Evolutionary conservation across 23 red algal genomes (phyloP), one percentile per base, ranked within the genome.

Genomic region (Gracilaria vermiculophylla): DNA sequence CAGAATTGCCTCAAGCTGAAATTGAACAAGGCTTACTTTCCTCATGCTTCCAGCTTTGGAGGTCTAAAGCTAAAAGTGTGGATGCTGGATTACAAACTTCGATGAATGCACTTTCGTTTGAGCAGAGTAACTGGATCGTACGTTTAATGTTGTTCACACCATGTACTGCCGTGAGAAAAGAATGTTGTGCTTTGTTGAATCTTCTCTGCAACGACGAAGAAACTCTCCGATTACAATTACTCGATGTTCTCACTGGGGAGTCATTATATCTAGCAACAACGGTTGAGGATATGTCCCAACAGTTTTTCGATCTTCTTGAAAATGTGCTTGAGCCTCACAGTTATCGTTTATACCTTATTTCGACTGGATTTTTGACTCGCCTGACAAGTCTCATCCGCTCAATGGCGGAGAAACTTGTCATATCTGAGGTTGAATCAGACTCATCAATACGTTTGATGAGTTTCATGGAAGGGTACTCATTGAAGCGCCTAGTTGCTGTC

Each of bases 261-360:
- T 37, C 88, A 31, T 47, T 92, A 47, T 41, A 58, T 62, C 55
- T 83, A 15, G 78, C 57, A 19, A 77, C 80, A 39, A 76, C 65
- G 33, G 88, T 83, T 4, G 78, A 64, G 1, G 88, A 92, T 20
- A 57, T 71, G 36, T 92, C 88, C 29, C 54, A 76, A 53, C 75
- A 92, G 43, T 83, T 92, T 12, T 92, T 92, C 54, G 88, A 92
- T 44, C 77, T 92, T 29, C 66, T 92, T 4, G 80, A 74, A 60
- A 72, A 51, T 28, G 44, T 77, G 23, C 64, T 92, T 32, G 45
- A 77, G 29, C 54, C 88, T 19, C 41, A 62, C 45, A 82, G 53
- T 74, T 77, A 83, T 58, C 64, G 78, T 27, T 78, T 75, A 11
- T 92, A 92, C 39, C 62, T 92, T 2, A 77, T 83, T 9, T 65